A percentile compares a stretch with the other conserved stretches of the same genome.
These are phyloP conservation scores for Coniferiporia weirii DNA, from an alignment of 1,284 basidiomycete species.

Conservation along the genomic window DNA sequence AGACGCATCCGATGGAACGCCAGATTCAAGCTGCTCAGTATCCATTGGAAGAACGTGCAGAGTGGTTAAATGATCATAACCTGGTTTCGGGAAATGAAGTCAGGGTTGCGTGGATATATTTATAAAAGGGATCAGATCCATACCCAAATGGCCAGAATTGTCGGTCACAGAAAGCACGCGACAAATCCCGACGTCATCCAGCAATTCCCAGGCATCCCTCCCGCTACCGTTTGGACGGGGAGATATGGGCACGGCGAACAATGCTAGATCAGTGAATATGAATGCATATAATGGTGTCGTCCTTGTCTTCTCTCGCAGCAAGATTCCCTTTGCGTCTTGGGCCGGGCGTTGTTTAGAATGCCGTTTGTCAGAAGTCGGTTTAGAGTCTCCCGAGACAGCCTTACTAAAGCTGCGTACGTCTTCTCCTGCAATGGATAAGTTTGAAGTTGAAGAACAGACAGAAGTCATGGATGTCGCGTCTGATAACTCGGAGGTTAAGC, in stretches of 20 bases:
- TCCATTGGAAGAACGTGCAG: conserved; percentile 54
- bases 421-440: conserved; percentile 3
- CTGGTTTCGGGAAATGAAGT: conserved; percentile 12
- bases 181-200: conserved; percentile 15
- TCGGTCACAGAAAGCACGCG: conserved; percentile 12
- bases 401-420: neutral
- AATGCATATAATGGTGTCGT: conserved; percentile 34
- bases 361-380: neutral
- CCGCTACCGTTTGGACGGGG: neutral
- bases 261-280: conserved; percentile 49
- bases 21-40: conserved; percentile 36
- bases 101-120: neutral
- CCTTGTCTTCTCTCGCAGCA: conserved; percentile 19
- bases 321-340: neutral
- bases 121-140: conserved; percentile 1
- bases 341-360: neutral
- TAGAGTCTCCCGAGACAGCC: no score
- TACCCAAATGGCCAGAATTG: conserved; percentile 16
- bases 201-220: conserved; percentile 9
- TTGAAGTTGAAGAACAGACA: conserved; percentile 9
- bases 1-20: conserved; percentile 36
- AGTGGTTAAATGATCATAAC: conserved; percentile 31
- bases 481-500: neutral
- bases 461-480: conserved; percentile 11
- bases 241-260: conserved; percentile 32